phyloP scores from a whole-genome alignment of 805 yeast species.

The Metschnikowia baotianmanensis region DNA sequence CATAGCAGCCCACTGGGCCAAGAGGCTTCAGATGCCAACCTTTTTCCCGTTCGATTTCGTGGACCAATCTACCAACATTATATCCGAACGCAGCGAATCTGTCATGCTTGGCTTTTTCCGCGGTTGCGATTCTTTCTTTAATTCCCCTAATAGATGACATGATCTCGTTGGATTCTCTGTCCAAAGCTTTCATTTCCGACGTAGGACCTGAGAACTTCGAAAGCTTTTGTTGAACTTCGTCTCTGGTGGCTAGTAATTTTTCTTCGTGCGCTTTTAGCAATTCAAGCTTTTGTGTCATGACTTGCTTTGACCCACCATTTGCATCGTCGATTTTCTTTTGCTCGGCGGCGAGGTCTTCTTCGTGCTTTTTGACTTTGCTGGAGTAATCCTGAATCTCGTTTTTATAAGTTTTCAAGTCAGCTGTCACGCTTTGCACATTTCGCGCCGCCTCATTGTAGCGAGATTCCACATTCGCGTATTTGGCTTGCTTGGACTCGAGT shows the following conservation, averaged over 20 bases:
- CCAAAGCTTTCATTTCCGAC: constrained; percentile 13
- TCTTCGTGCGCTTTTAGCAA: constrained; percentile 12
- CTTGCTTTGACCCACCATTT: constrained; percentile 45
- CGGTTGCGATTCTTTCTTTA: constrained; percentile 8
- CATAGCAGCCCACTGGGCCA: constrained; percentile 75
- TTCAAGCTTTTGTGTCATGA: constrained; percentile 21
- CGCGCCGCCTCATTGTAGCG: constrained; percentile 8
- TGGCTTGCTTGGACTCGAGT: constrained; percentile 1
- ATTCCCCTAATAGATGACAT: constrained; percentile 3
- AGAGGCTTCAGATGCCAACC: constrained; percentile 50
- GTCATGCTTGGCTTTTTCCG: constrained; percentile 21
- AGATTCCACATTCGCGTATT: constrained; percentile 7
- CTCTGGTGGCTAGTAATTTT: constrained; percentile 7
- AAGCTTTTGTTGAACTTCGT: constrained; percentile 11
- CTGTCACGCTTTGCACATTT: constrained; percentile 10
- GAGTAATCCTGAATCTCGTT: constrained; percentile 21
- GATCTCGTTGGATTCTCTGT: constrained; percentile 13
- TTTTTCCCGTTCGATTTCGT: constrained; percentile 29
- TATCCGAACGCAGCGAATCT: constrained; percentile 52
- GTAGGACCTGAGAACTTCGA: constrained; percentile 2
- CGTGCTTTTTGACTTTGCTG: constrained; percentile 13
- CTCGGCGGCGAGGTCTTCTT: constrained; percentile 30
- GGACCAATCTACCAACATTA: constrained; percentile 40
- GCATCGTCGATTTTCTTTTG: constrained; percentile 37
- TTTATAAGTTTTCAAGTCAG: constrained; percentile 17